phyloP scores from a whole-genome alignment of 2,329 filamentous ascomycete genomes.

The Sporothrix schenckii region DNA sequence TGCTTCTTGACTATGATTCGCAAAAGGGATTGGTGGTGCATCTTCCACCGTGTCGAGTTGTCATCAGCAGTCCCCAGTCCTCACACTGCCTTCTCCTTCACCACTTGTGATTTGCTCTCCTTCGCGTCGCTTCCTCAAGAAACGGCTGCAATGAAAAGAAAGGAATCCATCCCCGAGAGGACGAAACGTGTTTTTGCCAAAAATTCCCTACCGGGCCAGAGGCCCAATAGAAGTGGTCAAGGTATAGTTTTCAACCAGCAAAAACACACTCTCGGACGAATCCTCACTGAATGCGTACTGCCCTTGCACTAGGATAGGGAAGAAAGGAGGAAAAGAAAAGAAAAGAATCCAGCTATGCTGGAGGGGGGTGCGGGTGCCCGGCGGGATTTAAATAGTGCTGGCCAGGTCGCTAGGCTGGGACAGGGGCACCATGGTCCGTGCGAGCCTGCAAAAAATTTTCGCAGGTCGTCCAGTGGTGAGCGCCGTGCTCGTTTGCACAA shows the following conservation, averaged over 20 bases:
- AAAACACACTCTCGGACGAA: slow-evolving; percentile 84
- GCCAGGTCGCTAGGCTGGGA: slow-evolving; percentile 12
- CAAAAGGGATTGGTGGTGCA: no score
- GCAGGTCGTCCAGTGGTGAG: not conserved
- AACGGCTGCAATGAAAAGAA: slow-evolving; percentile 53
- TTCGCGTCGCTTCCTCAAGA: slow-evolving; percentile 51
- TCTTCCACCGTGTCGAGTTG: no score
- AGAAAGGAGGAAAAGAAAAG: slow-evolving; percentile 46
- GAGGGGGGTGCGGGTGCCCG: slow-evolving; percentile 18
- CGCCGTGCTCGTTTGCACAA: not conserved
- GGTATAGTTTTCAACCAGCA: slow-evolving; percentile 88
- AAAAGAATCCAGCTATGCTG: slow-evolving; percentile 16
- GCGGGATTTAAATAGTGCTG: slow-evolving; percentile 35
- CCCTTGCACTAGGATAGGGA: slow-evolving; percentile 69
- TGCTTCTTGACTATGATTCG: no score
- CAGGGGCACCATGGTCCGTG: slow-evolving; percentile 35
- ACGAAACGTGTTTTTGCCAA: slow-evolving; percentile 54
- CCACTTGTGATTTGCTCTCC: slow-evolving; percentile 47
- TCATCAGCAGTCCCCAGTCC: no score
- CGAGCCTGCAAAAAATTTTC: slow-evolving; percentile 35
- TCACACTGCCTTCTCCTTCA: not conserved
- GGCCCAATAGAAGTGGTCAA: slow-evolving; percentile 74
- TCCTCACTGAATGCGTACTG: slow-evolving; percentile 79
- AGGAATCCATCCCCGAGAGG: slow-evolving; percentile 32
- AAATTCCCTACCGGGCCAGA: slow-evolving; percentile 76